Evolutionary conservation across 179 eudicot species (phyloP).

Genomic region (Silene vulgaris): DNA sequence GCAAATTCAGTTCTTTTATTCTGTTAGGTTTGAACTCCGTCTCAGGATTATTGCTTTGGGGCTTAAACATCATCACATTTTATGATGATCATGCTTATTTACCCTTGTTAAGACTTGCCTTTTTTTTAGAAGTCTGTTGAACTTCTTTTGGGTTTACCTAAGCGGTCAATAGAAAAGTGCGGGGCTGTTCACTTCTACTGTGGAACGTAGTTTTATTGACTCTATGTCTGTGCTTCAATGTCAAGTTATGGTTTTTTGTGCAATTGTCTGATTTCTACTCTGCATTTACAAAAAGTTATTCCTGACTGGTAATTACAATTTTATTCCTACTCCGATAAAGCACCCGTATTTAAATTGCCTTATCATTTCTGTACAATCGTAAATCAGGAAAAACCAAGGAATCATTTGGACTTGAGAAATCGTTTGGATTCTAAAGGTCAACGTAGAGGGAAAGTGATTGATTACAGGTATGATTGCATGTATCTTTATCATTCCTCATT

Average conservation of each 20-base stretch:
- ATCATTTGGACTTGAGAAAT: conserved; percentile 92
- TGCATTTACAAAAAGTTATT: neutral
- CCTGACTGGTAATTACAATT: neutral
- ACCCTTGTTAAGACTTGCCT: too few relatives aligned
- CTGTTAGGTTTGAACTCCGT: too few relatives aligned
- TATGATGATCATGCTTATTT: too few relatives aligned
- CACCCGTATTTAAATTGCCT: neutral
- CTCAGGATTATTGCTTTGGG: too few relatives aligned
- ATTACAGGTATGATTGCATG: conserved; percentile 61
- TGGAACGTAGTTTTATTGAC: neutral
- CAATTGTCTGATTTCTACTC: neutral
- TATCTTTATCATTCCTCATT: conserved; percentile 7
- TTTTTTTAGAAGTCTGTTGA: too few relatives aligned
- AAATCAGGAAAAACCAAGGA: conserved; percentile 82
- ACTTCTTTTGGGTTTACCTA: neutral
- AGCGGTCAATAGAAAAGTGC: neutral
- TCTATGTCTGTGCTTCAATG: neutral
- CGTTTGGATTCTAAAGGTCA: conserved; percentile 96
- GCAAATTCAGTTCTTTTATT: neutral
- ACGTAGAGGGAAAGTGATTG: conserved; percentile 91
- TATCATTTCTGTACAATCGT: neutral
- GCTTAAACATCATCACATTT: too few relatives aligned
- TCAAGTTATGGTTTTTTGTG: neutral
- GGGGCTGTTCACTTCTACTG: neutral
- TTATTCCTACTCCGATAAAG: neutral